Conservation (phyloP, 140 eudicot species). For the Flaveria floridana region DNA sequence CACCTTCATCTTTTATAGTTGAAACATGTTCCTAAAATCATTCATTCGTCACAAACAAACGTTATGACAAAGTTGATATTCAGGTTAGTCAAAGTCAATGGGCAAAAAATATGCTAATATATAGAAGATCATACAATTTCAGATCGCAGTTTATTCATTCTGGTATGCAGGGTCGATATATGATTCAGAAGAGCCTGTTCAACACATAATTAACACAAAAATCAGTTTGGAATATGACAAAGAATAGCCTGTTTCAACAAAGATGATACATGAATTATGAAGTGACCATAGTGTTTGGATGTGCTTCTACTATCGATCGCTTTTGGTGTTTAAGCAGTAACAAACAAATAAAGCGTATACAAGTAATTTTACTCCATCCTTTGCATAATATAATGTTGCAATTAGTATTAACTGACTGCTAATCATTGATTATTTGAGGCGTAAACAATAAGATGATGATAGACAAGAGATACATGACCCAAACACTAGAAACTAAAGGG, state of each 20-base stretch:
- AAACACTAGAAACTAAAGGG: too few relatives aligned
- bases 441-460: too few relatives aligned
- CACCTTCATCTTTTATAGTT: slow-evolving; percentile 47
- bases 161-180: slow-evolving; percentile 56
- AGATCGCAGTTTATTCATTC: slow-evolving; percentile 59
- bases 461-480: too few relatives aligned
- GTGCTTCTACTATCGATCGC: too few relatives aligned
- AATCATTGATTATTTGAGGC: too few relatives aligned
- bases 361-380: too few relatives aligned
- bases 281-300: too few relatives aligned
- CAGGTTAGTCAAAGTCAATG: not conserved
- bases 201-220: slow-evolving; percentile 14
- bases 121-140: slow-evolving; percentile 61
- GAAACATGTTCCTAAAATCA: slow-evolving; percentile 69
- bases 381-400: too few relatives aligned
- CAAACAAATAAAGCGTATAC: too few relatives aligned
- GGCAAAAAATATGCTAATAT: not conserved
- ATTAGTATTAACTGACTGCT: too few relatives aligned
- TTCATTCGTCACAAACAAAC: slow-evolving; percentile 15
- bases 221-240: not conserved
- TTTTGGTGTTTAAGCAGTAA: too few relatives aligned
- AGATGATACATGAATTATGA: too few relatives aligned
- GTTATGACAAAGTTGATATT: slow-evolving; percentile 10
- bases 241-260: not conserved
- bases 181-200: slow-evolving; percentile 77